phyloP scores from a whole-genome alignment of 805 yeast genomes.

The Candida succiphila region DNA sequence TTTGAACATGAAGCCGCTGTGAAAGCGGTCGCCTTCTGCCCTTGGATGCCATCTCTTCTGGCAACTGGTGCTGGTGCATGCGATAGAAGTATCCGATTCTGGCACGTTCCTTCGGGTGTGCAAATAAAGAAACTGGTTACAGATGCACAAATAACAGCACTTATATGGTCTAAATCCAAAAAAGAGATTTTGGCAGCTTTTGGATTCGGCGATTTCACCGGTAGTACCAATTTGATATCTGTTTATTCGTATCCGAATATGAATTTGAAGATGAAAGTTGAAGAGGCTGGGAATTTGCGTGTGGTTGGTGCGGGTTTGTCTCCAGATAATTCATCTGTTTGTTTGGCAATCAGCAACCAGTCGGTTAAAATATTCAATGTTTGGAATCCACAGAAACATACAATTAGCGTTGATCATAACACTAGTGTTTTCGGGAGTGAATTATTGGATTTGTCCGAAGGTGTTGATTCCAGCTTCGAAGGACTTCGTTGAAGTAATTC shows the following conservation, averaged over 20 bases:
- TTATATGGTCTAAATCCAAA: constrained; percentile 60
- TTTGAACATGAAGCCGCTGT: constrained; percentile 79
- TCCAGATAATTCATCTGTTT: constrained; percentile 51
- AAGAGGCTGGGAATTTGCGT: constrained; percentile 41
- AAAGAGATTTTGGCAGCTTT: constrained; percentile 69
- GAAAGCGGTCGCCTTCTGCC: constrained; percentile 83
- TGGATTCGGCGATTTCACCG: constrained; percentile 55
- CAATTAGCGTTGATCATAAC: constrained; percentile 17
- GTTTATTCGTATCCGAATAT: constrained; percentile 64
- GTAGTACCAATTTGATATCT: constrained; percentile 40
- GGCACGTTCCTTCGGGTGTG: constrained; percentile 81
- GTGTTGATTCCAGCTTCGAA: constrained; percentile 25
- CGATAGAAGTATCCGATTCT: constrained; percentile 71
- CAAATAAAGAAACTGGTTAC: constrained; percentile 47
- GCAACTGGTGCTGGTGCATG: constrained; percentile 91
- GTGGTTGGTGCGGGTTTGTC: constrained; percentile 59
- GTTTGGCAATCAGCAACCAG: constrained; percentile 72
- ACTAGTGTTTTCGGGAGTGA: constrained; percentile 44
- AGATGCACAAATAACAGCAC: constrained; percentile 67
- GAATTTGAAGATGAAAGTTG: constrained; percentile 36
- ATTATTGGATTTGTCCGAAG: constrained; percentile 49
- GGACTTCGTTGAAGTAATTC: constrained; percentile 15
- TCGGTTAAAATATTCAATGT: constrained; percentile 65
- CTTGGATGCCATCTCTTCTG: constrained; percentile 71
- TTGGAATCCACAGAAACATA: constrained; percentile 44